Conservation (phyloP, 345 rosid species). For the Hevea brasiliensis region DNA sequence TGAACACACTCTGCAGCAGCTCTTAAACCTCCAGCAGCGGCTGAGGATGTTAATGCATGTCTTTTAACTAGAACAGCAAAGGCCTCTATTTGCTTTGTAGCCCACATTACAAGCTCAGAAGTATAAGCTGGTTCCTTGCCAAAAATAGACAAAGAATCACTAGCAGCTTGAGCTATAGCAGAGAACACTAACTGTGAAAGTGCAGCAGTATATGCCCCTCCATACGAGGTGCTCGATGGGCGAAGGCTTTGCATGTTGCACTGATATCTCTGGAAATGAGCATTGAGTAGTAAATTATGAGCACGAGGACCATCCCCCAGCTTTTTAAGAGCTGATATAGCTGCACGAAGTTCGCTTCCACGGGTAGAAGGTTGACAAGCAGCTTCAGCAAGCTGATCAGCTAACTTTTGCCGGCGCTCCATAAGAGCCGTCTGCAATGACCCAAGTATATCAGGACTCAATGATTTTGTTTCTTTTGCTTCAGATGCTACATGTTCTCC, state of each 20-base stretch:
- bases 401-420: slow-evolving; percentile 78
- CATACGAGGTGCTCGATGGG: slow-evolving; percentile 94
- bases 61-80: slow-evolving; percentile 92
- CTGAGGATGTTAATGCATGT: slow-evolving; percentile 95
- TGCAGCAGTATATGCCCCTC: slow-evolving; percentile 99
- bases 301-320: slow-evolving; percentile 99
- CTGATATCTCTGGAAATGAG: slow-evolving; percentile 82
- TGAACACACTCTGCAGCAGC: slow-evolving; percentile 99
- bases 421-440: slow-evolving; percentile 58
- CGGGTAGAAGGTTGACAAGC: slow-evolving; percentile 95
- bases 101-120: slow-evolving; percentile 99
- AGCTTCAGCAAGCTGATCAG: slow-evolving; percentile 95
- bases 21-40: slow-evolving; percentile 99
- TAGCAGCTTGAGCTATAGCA: slow-evolving; percentile 93
- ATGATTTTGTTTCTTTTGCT: slow-evolving; percentile 52
- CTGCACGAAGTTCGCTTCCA: slow-evolving; percentile 90
- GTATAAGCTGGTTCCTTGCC: slow-evolving; percentile 85
- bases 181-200: slow-evolving; percentile 96
- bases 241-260: slow-evolving; percentile 94
- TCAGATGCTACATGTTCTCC: slow-evolving; percentile 70
- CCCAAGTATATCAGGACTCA: slow-evolving; percentile 49
- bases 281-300: slow-evolving; percentile 84
- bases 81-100: slow-evolving; percentile 86
- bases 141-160: slow-evolving; percentile 77
- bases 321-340: slow-evolving; percentile 87